phyloP scores from a whole-genome alignment of 331 rosid species.

The Erythrophleum ivorense region DNA sequence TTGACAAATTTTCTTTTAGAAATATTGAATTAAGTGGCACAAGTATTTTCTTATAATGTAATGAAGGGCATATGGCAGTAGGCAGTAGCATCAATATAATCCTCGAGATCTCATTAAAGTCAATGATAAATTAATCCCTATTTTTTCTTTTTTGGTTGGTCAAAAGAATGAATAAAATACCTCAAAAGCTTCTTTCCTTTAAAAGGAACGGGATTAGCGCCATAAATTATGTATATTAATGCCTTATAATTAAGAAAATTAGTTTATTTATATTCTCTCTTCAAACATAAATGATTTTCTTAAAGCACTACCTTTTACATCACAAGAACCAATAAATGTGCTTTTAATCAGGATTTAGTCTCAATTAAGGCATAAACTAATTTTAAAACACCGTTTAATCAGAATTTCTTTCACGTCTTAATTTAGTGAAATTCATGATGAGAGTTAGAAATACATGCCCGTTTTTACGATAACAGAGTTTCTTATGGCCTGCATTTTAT shows the following conservation, averaged over 20 bases:
- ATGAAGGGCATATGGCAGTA: background rate
- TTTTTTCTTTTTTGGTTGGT: slow-evolving; percentile 15
- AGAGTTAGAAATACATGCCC: too few relatives aligned
- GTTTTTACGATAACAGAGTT: too few relatives aligned
- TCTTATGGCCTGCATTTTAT: too few relatives aligned
- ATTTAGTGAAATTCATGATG: too few relatives aligned
- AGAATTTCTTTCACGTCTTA: too few relatives aligned
- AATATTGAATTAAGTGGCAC: too few relatives aligned
- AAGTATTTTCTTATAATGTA: too few relatives aligned
- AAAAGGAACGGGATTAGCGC: slow-evolving; percentile 40
- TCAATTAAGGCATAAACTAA: too few relatives aligned
- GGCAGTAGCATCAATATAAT: background rate
- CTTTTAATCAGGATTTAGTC: background rate
- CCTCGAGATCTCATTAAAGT: slow-evolving; percentile 30
- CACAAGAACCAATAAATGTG: background rate
- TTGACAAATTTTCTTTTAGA: too few relatives aligned
- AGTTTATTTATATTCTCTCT: background rate
- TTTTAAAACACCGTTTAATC: too few relatives aligned
- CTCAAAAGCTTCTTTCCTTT: slow-evolving; percentile 16
- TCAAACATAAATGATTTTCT: background rate
- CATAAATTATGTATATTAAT: slow-evolving; percentile 22
- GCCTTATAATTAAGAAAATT: background rate
- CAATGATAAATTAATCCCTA: background rate
- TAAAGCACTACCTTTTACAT: background rate
- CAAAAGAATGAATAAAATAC: slow-evolving; percentile 28